Base-by-base conservation (phyloP, 1,284 basidiomycete species). In the Dichomitus squalens region DNA sequence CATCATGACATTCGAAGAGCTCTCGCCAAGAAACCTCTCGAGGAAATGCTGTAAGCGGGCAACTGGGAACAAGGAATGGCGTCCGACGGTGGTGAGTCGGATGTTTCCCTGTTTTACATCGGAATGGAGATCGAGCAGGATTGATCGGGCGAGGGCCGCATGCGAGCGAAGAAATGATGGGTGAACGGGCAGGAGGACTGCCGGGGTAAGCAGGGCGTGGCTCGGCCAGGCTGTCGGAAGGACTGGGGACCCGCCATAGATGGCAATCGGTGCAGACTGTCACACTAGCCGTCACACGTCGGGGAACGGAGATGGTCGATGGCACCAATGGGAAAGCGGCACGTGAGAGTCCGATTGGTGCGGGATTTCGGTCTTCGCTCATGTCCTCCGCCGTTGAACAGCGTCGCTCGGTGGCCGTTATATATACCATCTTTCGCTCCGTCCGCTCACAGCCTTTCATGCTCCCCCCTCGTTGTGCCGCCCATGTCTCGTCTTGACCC, bases 271-370 rank as follows among this genome's bases (percentile, higher is more conserved):
- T 11, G n/a, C 27, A 9, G 18, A 51, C 43, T 41, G 53, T 57
- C 50, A 50, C 49, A 31, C 11, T 25, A 16, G 29, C 43, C 23
- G 58, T 57, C 58, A 58, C 58, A 31, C 53, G 54, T 63, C 61
- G 61, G 61, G 58, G 58, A 58, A 63, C 61, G 58, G 58, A 63
- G 61, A 63, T 63, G 55, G 2, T 33, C 41, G 39, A 29, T 25
- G 53, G 27, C n/a, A 38, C 61, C 58, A 60, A 60, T 60, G 35
- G 35, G n/a, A 34, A 12, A 18, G 3, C 25, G 7, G 56, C 64
- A 65, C 63, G 66, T 64, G 64, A 59, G 31, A n/a, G 41, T 62
- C 66, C 66, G 66, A 66, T 64, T 64, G 48, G 53, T 57, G 55
- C 66, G 66, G 65, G 41, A 57, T 58, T 63, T 63, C 64, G 66